Evolutionary conservation across 192 early-diverging fungal genomes (phyloP).

Genomic region (Entomortierella parvispora): DNA sequence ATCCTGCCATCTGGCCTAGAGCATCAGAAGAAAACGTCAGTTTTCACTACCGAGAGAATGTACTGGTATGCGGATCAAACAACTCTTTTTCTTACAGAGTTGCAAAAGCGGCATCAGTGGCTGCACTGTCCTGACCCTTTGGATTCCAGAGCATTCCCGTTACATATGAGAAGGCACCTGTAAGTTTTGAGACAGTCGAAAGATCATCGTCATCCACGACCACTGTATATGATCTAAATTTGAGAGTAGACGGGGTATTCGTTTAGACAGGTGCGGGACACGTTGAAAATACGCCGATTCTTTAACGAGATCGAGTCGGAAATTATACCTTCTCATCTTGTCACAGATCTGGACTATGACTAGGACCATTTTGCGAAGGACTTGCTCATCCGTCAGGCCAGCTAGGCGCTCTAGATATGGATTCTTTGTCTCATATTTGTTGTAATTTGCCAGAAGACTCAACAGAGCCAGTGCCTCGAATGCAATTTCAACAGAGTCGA

Average conservation of each 20-base stretch:
- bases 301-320: too few species aligned
- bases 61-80: background rate
- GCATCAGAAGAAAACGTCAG: background rate
- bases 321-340: conserved; percentile 39
- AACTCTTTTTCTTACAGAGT: conserved; percentile 31
- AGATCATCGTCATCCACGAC: conserved; percentile 60
- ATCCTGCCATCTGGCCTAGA: conserved; percentile 56
- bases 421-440: conserved; percentile 65
- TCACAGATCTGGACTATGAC: conserved; percentile 24
- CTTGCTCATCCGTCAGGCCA: conserved; percentile 34
- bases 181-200: conserved; percentile 47
- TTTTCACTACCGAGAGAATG: too few species aligned
- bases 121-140: conserved; percentile 37
- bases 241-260: background rate
- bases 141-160: conserved; percentile 54
- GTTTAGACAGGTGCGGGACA: too few species aligned
- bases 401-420: conserved; percentile 54
- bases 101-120: conserved; percentile 49
- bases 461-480: conserved; percentile 57
- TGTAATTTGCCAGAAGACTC: conserved; percentile 65
- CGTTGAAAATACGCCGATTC: too few species aligned
- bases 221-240: conserved; percentile 45
- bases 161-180: conserved; percentile 54
- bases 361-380: conserved; percentile 43
- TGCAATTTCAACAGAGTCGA: conserved; percentile 43